Evolutionary conservation across 495 filamentous ascomycete genomes (phyloP), one percentile per base, ranked within the genome.

Genomic region (Talaromyces adpressus): DNA sequence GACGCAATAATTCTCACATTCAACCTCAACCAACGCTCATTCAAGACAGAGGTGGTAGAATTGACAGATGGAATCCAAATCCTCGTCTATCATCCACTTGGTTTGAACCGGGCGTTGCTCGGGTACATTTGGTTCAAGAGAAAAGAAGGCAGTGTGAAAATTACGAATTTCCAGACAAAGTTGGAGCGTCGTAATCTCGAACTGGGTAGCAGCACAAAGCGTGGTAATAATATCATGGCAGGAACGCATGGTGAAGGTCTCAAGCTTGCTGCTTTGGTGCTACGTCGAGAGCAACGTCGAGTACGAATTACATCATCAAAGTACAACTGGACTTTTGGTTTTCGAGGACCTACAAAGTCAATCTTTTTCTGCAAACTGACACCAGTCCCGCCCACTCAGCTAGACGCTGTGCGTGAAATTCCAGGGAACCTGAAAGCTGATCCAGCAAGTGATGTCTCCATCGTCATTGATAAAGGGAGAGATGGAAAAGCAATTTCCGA

Each of bases 191-290:
- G 25, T 16, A 4, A 11, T 7, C 22, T 61, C 7, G 23, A 61
- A 25, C 7, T 61, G 22, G 58, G 58, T 25, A 14, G 14, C 23
- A 27, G 14, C 16, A 49, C 58, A 32, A 61, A 49, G 36, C 8
- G 14, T 8, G 14, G 8, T 3, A 27, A 61, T 14, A 8, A 9
- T 2, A 8, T 4, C 1, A 2, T 49, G 3, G 36, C 58, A 47
- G 58, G 58, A 4, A 23, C 16, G 1, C 25, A 49, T 20, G 65
- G 65, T 4, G 62, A 67, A 14, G 65, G 65, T 6, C 49, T 67
- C 18, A 67, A 64, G 23, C 36, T 67, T 34, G 65, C 65, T 2
- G 62, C 57, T 29, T 20, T 67, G 47, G 57, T 27, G 27, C 27
- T 27, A 27, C 27, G 27, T 27, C 27, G 27, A 27, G 27, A 27